Evolutionary conservation across 305 asterid species (phyloP), one percentile per base, ranked within the genome.

Genomic region (Lippia alba): DNA sequence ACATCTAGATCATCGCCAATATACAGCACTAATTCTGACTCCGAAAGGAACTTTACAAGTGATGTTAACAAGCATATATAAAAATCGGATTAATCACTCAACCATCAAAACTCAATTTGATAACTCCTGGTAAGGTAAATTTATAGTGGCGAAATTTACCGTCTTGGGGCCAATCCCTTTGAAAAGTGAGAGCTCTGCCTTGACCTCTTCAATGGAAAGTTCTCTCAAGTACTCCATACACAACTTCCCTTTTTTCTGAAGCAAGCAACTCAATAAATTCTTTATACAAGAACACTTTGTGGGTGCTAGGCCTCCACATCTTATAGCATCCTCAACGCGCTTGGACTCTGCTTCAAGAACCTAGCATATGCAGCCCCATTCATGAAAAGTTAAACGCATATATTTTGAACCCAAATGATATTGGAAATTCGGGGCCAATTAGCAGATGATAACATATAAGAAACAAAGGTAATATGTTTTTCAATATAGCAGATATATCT

Each of bases 91-190:
- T 6, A 67, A 20, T 41, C 44, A 20, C 65, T 30, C 11, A 61
- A 59, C 17, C 56, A 55, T 34, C n/a, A 56, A 19, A 53, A 54
- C 41, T 46, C 61, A 71, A 60, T 16, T 59, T 59, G 33, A 40
- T 46, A 16, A 7, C 24, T 41, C 61, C 17, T 14, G 16, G 57
- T 64, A 64, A 67, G 64, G 12, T 34, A 67, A 14, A 49, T 49
- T 50, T n/a, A 59, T 18, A 7, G 30, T 44, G 49, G 12, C 49
- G 46, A 5, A 62, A 40, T 56, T 67, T 87, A 92, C 97, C 77
- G 97, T 92, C 74, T 92, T 92, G 48, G 98, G 98, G 12, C 97
- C 97, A 49, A 92, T 85, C 73, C 98, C 98, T 82, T 85, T 87
- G 63, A 90, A 82, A 63, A 77, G 76, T 44, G 97, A 90, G 69